These are phyloP conservation scores for Fusarium newnesense DNA, from an alignment of 2,329 filamentous ascomycete genomes.

Conservation along the genomic window DNA sequence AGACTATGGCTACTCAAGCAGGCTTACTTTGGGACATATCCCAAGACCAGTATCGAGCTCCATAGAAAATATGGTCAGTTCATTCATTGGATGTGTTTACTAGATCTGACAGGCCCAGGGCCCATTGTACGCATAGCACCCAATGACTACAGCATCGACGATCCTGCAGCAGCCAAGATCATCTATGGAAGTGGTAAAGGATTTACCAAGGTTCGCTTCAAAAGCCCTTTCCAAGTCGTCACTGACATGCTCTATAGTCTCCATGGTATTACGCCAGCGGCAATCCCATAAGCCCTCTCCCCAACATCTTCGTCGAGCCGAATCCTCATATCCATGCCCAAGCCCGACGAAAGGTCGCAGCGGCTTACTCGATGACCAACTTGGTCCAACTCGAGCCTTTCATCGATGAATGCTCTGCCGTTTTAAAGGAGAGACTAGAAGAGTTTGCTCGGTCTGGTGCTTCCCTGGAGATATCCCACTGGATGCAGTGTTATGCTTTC, in stretches of 20 bases:
- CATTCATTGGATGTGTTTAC: rapidly evolving
- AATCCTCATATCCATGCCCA: not conserved
- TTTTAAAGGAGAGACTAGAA: not conserved
- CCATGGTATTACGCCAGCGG: not conserved
- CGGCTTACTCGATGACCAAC: not conserved
- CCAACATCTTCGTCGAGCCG: not conserved
- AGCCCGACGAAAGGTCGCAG: not conserved
- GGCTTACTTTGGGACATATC: not conserved
- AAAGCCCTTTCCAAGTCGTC: too few species aligned
- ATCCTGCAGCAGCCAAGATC: not conserved
- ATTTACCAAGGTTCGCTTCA: not conserved
- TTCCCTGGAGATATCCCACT: not conserved
- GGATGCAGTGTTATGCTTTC: not conserved
- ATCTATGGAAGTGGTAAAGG: not conserved
- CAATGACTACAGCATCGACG: not conserved
- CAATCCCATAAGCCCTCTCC: not conserved
- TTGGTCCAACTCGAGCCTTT: not conserved
- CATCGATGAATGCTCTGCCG: not conserved
- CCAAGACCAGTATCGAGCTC: not conserved
- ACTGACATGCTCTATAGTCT: not conserved
- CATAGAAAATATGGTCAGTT: not conserved
- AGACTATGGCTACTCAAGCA: not conserved
- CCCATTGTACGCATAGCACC: not conserved
- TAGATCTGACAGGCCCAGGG: not conserved
- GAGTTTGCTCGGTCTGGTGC: not conserved